Evolutionary conservation across 1,284 basidiomycete genomes (phyloP).

Genomic region (Tilletia horrida): DNA sequence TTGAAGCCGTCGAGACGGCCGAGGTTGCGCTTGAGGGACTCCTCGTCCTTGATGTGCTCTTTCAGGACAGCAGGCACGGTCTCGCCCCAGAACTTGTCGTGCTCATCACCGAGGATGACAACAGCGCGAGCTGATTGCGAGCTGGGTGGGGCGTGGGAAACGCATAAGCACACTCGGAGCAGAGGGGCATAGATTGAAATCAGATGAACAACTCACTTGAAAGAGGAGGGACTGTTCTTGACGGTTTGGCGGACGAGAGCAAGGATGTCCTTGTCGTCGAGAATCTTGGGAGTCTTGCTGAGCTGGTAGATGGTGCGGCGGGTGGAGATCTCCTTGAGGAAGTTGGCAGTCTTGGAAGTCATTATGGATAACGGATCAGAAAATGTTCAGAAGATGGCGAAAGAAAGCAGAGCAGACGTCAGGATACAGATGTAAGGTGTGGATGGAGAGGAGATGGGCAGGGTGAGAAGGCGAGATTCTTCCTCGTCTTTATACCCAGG

Average conservation of each 20-base stretch:
- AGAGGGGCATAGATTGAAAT: neutral
- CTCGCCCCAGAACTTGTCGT: conserved; percentile 57
- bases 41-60: conserved; percentile 24
- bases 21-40: conserved; percentile 25
- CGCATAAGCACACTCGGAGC: neutral
- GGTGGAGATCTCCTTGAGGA: neutral
- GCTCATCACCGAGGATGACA: conserved; percentile 57
- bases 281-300: conserved; percentile 5
- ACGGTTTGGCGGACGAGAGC: neutral
- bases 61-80: conserved; percentile 49
- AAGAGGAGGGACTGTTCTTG: neutral
- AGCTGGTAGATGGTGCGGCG: conserved; percentile 10
- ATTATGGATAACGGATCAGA: neutral
- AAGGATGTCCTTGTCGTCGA: neutral
- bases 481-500: too few relatives aligned
- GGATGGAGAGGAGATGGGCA: too few relatives aligned
- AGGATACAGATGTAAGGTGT: too few relatives aligned
- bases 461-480: too few relatives aligned
- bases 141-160: neutral
- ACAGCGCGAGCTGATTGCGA: conserved; percentile 17
- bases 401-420: too few relatives aligned
- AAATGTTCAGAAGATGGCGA: too few relatives aligned
- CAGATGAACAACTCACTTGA: conserved; percentile 6
- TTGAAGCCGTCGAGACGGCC: conserved; percentile 54
- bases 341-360: conserved; percentile 1